Conservation (phyloP, 2,329 filamentous ascomycete genomes). For the Fusarium devonianum region DNA sequence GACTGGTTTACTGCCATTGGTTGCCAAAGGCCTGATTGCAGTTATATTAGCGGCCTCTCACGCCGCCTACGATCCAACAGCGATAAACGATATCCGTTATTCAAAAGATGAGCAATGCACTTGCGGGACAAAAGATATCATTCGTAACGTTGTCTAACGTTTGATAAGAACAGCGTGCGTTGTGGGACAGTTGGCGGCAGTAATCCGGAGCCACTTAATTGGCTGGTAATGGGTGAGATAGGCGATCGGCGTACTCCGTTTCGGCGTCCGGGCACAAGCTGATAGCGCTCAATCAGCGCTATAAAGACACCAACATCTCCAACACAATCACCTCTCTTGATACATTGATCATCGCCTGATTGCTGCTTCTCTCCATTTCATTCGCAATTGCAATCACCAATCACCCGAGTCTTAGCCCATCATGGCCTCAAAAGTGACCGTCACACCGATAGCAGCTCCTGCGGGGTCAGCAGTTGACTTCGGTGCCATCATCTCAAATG, state of each 20-base stretch:
- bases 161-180: too few relatives aligned
- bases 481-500: slow-evolving; percentile 64
- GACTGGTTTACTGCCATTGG: too few relatives aligned
- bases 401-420: background rate
- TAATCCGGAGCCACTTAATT: background rate
- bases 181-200: too few relatives aligned
- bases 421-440: slow-evolving; percentile 41
- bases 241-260: slow-evolving; percentile 30
- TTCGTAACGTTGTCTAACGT: too few relatives aligned
- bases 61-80: too few relatives aligned
- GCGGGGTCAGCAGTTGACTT: slow-evolving; percentile 60
- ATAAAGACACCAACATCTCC: slow-evolving; percentile 11
- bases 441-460: slow-evolving; percentile 49
- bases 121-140: too few relatives aligned
- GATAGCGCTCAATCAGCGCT: background rate
- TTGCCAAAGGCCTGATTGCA: too few relatives aligned
- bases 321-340: background rate
- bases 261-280: background rate
- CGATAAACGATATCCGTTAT: too few relatives aligned
- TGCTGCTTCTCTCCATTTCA: background rate
- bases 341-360: background rate
- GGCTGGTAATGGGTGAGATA: slow-evolving; percentile 18
- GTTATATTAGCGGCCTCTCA: too few relatives aligned
- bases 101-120: too few relatives aligned
- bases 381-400: background rate